Conservation (phyloP, 208 protist genomes). For the Phytomonas sp. region DNA sequence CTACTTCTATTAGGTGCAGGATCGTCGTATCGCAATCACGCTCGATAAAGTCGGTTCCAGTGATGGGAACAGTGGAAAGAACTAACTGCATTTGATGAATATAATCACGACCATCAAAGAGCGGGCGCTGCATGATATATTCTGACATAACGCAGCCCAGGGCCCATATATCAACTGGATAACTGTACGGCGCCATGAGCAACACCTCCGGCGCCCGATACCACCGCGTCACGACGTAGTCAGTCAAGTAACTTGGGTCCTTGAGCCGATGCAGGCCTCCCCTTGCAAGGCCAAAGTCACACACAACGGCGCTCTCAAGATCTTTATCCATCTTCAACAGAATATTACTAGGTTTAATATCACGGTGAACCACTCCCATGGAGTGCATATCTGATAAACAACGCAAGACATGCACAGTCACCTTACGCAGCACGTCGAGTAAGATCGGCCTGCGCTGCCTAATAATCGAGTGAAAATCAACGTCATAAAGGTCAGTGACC, state of each 20-base stretch:
- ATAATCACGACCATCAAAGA: slow-evolving; percentile 87
- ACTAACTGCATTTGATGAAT: slow-evolving; percentile 87
- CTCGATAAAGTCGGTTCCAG: slow-evolving; percentile 56
- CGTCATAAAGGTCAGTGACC: slow-evolving; percentile 89
- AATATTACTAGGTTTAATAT: slow-evolving; percentile 95
- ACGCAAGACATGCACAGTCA: slow-evolving; percentile 94
- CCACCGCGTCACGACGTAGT: slow-evolving; percentile 97
- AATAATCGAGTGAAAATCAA: slow-evolving; percentile 89
- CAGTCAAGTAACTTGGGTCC: slow-evolving; percentile 87
- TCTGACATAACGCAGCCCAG: slow-evolving; percentile 99
- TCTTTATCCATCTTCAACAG: slow-evolving; percentile 79
- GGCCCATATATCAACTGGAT: slow-evolving; percentile 96
- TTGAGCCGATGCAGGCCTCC: slow-evolving; percentile 55
- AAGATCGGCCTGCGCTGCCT: slow-evolving; percentile 40
- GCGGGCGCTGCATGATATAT: slow-evolving; percentile 78
- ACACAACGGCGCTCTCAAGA: slow-evolving; percentile 85
- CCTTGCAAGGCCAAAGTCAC: slow-evolving; percentile 90
- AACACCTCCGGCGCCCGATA: slow-evolving; percentile 99
- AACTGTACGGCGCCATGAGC: slow-evolving; percentile 88
- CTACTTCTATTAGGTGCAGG: slow-evolving; percentile 61
- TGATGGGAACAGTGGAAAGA: slow-evolving; percentile 67
- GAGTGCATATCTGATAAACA: slow-evolving; percentile 95
- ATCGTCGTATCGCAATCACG: slow-evolving; percentile 28
- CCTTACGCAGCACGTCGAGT: slow-evolving; percentile 82
- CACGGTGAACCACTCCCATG: slow-evolving; percentile 95